Evolutionary conservation across 164 flowering plant genomes (phyloP).

Genomic region (Liriodendron chinense): DNA sequence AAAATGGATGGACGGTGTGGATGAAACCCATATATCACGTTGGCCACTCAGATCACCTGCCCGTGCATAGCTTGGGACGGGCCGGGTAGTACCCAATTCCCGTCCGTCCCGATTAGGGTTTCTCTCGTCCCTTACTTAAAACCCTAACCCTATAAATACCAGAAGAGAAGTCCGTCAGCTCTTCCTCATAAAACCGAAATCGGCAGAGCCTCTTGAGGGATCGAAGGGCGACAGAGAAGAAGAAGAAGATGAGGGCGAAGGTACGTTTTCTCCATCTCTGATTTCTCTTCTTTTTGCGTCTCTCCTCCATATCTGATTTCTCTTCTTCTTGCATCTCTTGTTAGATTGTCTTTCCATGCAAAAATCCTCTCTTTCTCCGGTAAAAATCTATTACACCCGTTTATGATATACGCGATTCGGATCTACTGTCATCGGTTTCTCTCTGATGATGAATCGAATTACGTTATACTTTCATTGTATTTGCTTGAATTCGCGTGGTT

Average conservation of each 20-base stretch:
- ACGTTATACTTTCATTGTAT: too few species aligned
- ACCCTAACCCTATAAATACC: slow-evolving; percentile 2
- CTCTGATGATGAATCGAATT: too few species aligned
- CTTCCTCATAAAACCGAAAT: background rate
- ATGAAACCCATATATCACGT: too few species aligned
- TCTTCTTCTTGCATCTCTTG: background rate
- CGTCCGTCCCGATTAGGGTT: background rate
- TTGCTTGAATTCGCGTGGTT: too few species aligned
- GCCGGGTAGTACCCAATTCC: too few species aligned
- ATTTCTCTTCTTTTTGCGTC: background rate
- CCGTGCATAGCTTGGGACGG: too few species aligned
- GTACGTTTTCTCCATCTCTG: background rate
- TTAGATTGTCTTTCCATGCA: background rate
- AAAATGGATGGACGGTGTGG: too few species aligned
- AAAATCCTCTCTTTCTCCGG: background rate
- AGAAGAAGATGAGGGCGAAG: slow-evolving; percentile 8
- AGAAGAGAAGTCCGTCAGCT: background rate
- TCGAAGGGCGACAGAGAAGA: background rate
- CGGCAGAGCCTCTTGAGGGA: background rate
- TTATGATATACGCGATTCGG: too few species aligned
- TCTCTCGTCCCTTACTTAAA: background rate
- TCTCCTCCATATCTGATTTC: too few species aligned
- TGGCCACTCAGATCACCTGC: too few species aligned
- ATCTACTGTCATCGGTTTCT: too few species aligned
- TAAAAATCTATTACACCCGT: background rate